These are phyloP conservation scores for Paramecium sonneborni DNA, from an alignment of 73 alveolate species.

Conservation along the genomic window DNA sequence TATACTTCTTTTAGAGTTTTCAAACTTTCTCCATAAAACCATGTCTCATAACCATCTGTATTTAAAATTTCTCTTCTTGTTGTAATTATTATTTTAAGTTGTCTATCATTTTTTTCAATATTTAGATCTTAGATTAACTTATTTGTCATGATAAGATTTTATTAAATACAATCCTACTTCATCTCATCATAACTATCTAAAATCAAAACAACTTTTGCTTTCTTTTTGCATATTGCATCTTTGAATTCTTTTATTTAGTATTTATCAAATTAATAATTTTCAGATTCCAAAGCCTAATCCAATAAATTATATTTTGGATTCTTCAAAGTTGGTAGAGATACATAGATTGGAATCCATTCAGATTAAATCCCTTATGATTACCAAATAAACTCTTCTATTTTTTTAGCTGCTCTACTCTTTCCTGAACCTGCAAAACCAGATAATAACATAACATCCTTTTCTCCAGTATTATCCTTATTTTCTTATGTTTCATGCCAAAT, in stretches of 20 bases:
- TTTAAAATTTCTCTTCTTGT: background rate
- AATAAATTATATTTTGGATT: background rate
- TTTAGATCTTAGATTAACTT: background rate
- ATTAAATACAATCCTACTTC: background rate
- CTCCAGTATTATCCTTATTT: no score
- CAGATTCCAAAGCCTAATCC: background rate
- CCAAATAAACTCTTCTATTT: background rate
- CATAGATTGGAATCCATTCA: background rate
- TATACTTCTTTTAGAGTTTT: background rate
- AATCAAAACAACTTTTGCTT: background rate
- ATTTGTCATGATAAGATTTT: background rate
- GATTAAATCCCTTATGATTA: background rate
- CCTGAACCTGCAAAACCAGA: conserved; percentile 19
- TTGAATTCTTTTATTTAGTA: background rate
- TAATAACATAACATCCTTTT: background rate
- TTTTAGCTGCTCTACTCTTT: background rate
- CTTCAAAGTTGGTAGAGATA: background rate
- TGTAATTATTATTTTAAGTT: background rate
- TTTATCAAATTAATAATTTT: background rate
- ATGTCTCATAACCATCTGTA: background rate
- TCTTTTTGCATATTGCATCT: background rate
- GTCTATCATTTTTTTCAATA: background rate
- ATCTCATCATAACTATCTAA: conserved; percentile 31
- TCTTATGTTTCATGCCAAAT: background rate
- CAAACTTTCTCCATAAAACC: background rate